Conservation (phyloP, 2,329 filamentous ascomycete genomes). For the Volutella citrinella region DNA sequence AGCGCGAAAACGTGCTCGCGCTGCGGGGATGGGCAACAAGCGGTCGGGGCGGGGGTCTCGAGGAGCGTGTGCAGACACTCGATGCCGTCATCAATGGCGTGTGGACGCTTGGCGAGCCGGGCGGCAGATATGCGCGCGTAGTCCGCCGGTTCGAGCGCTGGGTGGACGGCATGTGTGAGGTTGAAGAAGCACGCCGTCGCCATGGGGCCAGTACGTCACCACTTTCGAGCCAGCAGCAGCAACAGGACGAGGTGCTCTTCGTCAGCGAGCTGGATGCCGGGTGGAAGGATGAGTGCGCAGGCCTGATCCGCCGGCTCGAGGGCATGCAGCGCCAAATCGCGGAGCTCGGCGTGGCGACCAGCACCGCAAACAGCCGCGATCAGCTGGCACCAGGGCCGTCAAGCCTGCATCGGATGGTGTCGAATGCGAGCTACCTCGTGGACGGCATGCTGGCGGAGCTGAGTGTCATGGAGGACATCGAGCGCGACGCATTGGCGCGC, state of each 20-base stretch:
- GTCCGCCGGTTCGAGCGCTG: slow-evolving; percentile 59
- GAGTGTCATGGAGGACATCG: slow-evolving; percentile 58
- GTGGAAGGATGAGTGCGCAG: slow-evolving; percentile 59
- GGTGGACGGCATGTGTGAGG: slow-evolving; percentile 46
- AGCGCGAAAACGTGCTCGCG: slow-evolving; percentile 49
- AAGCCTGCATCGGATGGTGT: slow-evolving; percentile 47
- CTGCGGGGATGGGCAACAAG: slow-evolving; percentile 49
- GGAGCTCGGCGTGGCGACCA: slow-evolving; percentile 36
- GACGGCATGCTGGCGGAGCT: slow-evolving; percentile 62
- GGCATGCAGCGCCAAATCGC: slow-evolving; percentile 48
- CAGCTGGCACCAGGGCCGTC: slow-evolving; percentile 8
- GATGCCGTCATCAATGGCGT: slow-evolving; percentile 55
- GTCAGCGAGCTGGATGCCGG: slow-evolving; percentile 51
- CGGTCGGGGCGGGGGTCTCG: slow-evolving; percentile 42
- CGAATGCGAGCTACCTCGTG: slow-evolving; percentile 47
- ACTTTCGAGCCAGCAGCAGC: too few species aligned
- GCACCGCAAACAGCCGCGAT: slow-evolving; percentile 11
- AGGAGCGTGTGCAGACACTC: slow-evolving; percentile 56
- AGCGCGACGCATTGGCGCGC: slow-evolving; percentile 51
- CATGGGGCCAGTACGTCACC: slow-evolving; percentile 32
- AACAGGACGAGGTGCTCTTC: slow-evolving; percentile 43
- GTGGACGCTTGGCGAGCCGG: slow-evolving; percentile 54
- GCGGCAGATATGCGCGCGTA: slow-evolving; percentile 53
- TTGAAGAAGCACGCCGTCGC: slow-evolving; percentile 41
- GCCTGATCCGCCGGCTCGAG: slow-evolving; percentile 52